These are phyloP conservation scores for Boletus reticulatus DNA, from an alignment of 768 basidiomycete genomes.

Conservation along the genomic window DNA sequence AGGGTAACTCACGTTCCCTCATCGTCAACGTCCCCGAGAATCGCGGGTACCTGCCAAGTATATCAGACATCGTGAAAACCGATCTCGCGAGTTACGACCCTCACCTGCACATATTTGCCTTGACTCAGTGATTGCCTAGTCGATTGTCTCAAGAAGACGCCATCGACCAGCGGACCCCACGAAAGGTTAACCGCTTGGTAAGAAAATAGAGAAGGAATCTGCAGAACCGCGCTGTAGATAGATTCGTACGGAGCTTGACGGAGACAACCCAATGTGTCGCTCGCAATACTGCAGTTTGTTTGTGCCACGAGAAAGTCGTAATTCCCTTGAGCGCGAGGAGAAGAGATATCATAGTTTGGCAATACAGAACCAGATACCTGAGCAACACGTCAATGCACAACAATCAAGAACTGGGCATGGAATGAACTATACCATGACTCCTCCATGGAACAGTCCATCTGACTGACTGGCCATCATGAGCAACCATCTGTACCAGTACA, in stretches of 20 bases:
- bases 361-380: constrained; percentile 16
- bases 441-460: constrained; percentile 17
- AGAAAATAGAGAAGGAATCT: constrained; percentile 4
- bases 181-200: constrained; percentile 10
- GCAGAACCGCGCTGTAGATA: constrained; percentile 4
- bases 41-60: neutral
- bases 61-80: neutral
- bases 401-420: neutral
- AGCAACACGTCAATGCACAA: neutral
- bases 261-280: constrained; percentile 15
- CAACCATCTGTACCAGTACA: constrained; percentile 1
- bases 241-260: constrained; percentile 14
- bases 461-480: constrained; percentile 1
- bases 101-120: constrained; percentile 34
- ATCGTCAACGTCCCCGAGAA: constrained; percentile 1
- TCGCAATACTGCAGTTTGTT: constrained; percentile 9
- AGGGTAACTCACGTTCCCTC: constrained; percentile 1
- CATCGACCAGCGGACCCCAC: constrained; percentile 10
- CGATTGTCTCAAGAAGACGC: neutral
- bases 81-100: neutral
- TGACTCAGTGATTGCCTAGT: constrained; percentile 4
- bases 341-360: neutral
- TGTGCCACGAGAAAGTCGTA: constrained; percentile 14
- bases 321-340: constrained; percentile 2
- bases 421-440: constrained; percentile 11